Evolutionary conservation across 106 monocot species (phyloP).

Genomic region (Apostasia ramifera): DNA sequence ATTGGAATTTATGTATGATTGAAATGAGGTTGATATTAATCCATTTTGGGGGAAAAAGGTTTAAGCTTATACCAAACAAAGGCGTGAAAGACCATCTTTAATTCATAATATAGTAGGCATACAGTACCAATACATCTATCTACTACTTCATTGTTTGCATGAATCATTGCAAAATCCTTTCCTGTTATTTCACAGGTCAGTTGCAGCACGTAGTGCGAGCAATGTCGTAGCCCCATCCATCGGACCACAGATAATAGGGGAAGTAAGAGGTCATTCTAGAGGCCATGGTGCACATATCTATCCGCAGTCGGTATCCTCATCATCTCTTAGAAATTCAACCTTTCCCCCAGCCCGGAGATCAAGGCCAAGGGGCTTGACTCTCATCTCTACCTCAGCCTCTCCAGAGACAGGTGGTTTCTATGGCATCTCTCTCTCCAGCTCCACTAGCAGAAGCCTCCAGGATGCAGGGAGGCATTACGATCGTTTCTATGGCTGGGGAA

Average conservation of each 20-base stretch:
- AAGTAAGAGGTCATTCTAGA: conserved; percentile 24
- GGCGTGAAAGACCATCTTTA: not conserved
- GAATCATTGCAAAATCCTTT: not conserved
- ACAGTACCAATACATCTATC: too few species aligned
- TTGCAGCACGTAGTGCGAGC: conserved; percentile 18
- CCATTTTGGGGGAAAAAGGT: too few species aligned
- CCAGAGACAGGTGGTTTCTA: conserved; percentile 17
- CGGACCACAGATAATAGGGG: conserved; percentile 26
- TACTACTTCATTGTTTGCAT: not conserved
- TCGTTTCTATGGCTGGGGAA: conserved; percentile 29
- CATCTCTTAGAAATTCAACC: conserved; percentile 16
- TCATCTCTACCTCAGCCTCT: conserved; percentile 17
- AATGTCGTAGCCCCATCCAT: conserved; percentile 18
- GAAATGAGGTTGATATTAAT: not conserved
- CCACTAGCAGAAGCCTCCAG: conserved; percentile 7
- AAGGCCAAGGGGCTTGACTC: conserved; percentile 18
- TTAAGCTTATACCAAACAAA: too few species aligned
- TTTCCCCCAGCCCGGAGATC: conserved; percentile 16
- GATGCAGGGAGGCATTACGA: conserved; percentile 13
- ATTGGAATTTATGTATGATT: too few species aligned
- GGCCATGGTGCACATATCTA: conserved; percentile 23
- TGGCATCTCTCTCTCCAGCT: conserved; percentile 21
- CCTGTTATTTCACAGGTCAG: conserved; percentile 18
- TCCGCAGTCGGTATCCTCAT: conserved; percentile 28
- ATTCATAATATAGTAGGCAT: too few species aligned